These are phyloP conservation scores for Dryadomyces sulphureus DNA, from an alignment of 2,329 filamentous ascomycete genomes.

Conservation along the genomic window DNA sequence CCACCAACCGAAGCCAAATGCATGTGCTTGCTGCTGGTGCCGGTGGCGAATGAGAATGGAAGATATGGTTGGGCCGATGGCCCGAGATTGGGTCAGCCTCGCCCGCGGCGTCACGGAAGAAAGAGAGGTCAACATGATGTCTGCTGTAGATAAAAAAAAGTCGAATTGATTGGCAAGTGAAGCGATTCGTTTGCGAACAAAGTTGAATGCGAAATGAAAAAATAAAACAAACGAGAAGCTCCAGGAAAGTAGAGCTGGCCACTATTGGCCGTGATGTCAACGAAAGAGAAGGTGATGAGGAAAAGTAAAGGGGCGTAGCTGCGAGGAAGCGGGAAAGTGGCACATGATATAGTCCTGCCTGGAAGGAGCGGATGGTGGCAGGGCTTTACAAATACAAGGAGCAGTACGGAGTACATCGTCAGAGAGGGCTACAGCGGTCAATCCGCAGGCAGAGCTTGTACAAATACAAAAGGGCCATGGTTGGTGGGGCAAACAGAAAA, in stretches of 20 bases:
- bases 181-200: no score
- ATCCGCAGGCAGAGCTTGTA: neutral
- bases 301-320: neutral
- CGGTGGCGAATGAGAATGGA: constrained; percentile 14
- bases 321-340: neutral
- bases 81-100: constrained; percentile 3
- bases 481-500: neutral
- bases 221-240: neutral
- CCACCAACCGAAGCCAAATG: constrained; percentile 35
- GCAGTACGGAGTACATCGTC: neutral
- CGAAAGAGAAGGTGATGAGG: neutral
- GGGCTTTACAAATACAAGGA: neutral
- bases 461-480: neutral
- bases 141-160: no score
- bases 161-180: no score
- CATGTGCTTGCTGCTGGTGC: constrained; percentile 29
- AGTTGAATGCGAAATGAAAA: neutral
- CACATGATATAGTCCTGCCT: neutral
- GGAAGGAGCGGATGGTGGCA: neutral
- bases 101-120: constrained; percentile 6
- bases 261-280: neutral
- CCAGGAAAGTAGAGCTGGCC: no score
- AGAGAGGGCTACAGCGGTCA: neutral
- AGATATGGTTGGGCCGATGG: constrained; percentile 7
- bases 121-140: constrained; percentile 10